Percentiles rank a stretch among this genome's conserved stretches.
phyloP scores from a whole-genome alignment of 23 red algal genomes.

The Cyanidiococcus yangmingshanensis region DNA sequence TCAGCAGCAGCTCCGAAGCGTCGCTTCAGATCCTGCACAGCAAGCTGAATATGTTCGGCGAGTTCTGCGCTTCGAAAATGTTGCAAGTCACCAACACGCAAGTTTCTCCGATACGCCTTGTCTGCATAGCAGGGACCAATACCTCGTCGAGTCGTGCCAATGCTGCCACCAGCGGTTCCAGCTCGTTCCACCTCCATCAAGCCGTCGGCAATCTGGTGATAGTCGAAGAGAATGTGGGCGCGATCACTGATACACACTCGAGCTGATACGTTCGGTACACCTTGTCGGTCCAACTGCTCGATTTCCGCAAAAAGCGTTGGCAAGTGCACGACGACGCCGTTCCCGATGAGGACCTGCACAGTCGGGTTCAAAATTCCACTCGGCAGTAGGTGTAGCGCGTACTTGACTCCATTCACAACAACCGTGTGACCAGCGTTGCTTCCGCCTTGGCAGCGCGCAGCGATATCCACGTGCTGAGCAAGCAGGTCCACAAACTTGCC shows the following conservation, averaged over 20 bases:
- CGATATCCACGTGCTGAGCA: conserved; percentile 49
- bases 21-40: neutral
- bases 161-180: conserved; percentile 39
- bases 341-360: conserved; percentile 70
- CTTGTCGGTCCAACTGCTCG: conserved; percentile 18
- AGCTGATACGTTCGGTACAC: conserved; percentile 27
- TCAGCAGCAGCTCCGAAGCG: conserved; percentile 5
- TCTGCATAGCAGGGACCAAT: conserved; percentile 83
- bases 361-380: conserved; percentile 65
- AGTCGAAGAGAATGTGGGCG: conserved; percentile 88
- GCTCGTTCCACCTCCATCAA: conserved; percentile 80
- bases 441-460: conserved; percentile 78
- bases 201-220: conserved; percentile 88
- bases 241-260: conserved; percentile 56
- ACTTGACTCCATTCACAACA: conserved; percentile 87
- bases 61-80: conserved; percentile 39
- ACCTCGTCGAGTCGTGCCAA: conserved; percentile 76
- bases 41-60: neutral
- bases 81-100: conserved; percentile 86
- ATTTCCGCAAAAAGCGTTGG: conserved; percentile 63
- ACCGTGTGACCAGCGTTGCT: conserved; percentile 95
- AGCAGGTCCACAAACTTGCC: conserved; percentile 93
- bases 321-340: conserved; percentile 90
- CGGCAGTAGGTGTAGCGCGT: conserved; percentile 84
- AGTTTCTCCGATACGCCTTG: conserved; percentile 72